These are phyloP conservation scores for Pythium rishiriense DNA, from an alignment of 352 stramenopile genomes.

Conservation along the genomic window DNA sequence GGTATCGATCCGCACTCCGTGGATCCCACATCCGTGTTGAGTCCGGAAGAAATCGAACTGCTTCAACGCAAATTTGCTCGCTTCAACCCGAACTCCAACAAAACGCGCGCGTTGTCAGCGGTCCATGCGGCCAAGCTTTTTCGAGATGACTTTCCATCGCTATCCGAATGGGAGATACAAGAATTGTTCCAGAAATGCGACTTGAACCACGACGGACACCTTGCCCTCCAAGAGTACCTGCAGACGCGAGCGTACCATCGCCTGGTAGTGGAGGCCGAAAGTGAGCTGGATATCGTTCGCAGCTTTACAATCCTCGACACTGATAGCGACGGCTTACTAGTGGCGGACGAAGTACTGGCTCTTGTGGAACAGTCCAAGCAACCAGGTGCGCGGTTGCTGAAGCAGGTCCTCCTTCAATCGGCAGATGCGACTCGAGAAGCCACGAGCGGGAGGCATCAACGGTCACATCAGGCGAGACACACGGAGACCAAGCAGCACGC, in stretches of 20 bases:
- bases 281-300: conserved; percentile 49
- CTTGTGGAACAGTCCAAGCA: conserved; percentile 55
- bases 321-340: conserved; percentile 54
- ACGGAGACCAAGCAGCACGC: neutral
- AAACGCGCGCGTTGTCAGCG: conserved; percentile 35
- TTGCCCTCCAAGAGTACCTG: conserved; percentile 61
- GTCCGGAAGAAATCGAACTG: conserved; percentile 48
- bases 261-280: conserved; percentile 54
- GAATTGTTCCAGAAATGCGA: conserved; percentile 62
- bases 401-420: conserved; percentile 46
- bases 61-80: conserved; percentile 51
- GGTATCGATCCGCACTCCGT: conserved; percentile 30
- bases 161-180: conserved; percentile 65
- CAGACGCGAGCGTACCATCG: conserved; percentile 57
- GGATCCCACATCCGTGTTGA: conserved; percentile 40
- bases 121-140: conserved; percentile 60
- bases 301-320: conserved; percentile 72
- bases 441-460: neutral
- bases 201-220: conserved; percentile 53
- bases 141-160: conserved; percentile 54
- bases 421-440: conserved; percentile 38
- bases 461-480: neutral
- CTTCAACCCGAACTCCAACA: conserved; percentile 44
- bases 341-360: conserved; percentile 46
- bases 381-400: conserved; percentile 45